A percentile compares a stretch with the other conserved stretches of the same genome.
These are phyloP conservation scores for Heterobasidion occidentale DNA, from an alignment of 1,284 basidiomycete species.

Conservation along the genomic window DNA sequence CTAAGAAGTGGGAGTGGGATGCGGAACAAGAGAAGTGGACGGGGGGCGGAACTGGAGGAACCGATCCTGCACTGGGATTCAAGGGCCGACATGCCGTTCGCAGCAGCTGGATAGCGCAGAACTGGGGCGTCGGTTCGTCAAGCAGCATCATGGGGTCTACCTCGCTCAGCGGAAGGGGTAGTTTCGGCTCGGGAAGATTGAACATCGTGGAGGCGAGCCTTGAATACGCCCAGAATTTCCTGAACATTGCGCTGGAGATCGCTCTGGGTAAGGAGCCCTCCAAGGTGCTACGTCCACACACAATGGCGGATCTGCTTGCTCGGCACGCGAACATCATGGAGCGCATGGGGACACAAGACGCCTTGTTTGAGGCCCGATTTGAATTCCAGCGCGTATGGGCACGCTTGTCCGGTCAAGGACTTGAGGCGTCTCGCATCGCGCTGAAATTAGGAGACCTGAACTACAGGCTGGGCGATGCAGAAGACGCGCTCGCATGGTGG, in stretches of 20 bases:
- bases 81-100: constrained; percentile 61
- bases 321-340: constrained; percentile 64
- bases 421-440: constrained; percentile 48
- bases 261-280: constrained; percentile 30
- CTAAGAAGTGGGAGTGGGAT: constrained; percentile 66
- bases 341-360: constrained; percentile 50
- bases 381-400: constrained; percentile 63
- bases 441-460: constrained; percentile 61
- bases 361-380: constrained; percentile 49
- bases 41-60: constrained; percentile 63
- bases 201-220: constrained; percentile 44
- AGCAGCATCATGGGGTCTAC: constrained; percentile 31
- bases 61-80: constrained; percentile 63
- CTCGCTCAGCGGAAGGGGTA: constrained; percentile 25
- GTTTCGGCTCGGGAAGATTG: constrained; percentile 28
- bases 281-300: constrained; percentile 38
- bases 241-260: constrained; percentile 41
- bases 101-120: constrained; percentile 70
- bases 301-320: constrained; percentile 49
- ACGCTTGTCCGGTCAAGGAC: constrained; percentile 28
- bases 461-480: constrained; percentile 40
- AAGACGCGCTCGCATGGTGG: constrained; percentile 64
- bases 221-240: constrained; percentile 45
- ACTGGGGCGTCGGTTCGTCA: constrained; percentile 56
- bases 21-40: constrained; percentile 67